Evolutionary conservation across 306 rosid species (phyloP).

Genomic region (Crotalaria pallida): DNA sequence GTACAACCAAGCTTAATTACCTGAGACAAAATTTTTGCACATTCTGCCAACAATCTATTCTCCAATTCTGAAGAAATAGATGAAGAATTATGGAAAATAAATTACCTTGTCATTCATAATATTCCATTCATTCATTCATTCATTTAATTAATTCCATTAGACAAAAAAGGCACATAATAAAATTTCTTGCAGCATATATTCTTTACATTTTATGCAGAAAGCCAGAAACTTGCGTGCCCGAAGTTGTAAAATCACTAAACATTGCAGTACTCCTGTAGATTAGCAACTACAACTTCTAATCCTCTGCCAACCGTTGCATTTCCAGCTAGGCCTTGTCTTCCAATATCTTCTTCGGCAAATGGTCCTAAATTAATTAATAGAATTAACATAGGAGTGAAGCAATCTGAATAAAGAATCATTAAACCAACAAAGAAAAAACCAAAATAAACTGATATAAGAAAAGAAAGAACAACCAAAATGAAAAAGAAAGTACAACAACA

Average conservation of each 20-base stretch:
- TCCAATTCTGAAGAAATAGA: constrained; percentile 65
- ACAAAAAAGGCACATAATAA: not conserved
- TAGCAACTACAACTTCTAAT: constrained; percentile 95
- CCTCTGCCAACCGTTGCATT: no score
- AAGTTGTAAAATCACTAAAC: constrained; percentile 38
- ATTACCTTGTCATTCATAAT: not conserved
- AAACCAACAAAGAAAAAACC: no score
- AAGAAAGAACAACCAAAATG: no score
- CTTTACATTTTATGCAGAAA: not conserved
- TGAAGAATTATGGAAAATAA: constrained; percentile 3
- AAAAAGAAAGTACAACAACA: no score
- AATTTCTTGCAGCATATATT: not conserved
- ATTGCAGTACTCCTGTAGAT: constrained; percentile 97
- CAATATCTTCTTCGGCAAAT: no score
- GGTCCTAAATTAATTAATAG: no score
- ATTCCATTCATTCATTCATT: not conserved
- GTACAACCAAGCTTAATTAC: constrained; percentile 24
- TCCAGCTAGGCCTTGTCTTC: no score
- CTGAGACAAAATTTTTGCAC: no score
- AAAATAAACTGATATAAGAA: no score
- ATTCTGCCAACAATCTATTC: constrained; percentile 91
- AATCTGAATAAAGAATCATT: no score
- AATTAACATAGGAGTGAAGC: no score
- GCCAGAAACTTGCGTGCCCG: not conserved
- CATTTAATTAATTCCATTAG: not conserved